Conservation (phyloP, 23 red algal genomes). For the Gracilaria vermiculophylla region DNA sequence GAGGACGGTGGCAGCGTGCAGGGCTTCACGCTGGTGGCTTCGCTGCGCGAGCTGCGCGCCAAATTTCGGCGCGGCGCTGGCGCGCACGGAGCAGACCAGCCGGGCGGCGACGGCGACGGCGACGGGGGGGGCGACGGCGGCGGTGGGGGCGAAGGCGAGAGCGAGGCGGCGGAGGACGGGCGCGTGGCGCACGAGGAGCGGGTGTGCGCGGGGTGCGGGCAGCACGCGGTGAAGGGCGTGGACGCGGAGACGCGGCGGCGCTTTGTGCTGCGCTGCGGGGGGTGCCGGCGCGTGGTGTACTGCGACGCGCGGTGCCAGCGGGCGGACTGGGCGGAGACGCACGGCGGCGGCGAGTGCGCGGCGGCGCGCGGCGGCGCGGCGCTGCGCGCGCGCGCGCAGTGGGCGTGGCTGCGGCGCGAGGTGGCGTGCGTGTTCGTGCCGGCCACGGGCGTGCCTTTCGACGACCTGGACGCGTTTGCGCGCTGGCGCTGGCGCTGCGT, state of each 20-base stretch:
- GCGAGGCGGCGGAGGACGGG: neutral
- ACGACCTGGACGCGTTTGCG: constrained; percentile 74
- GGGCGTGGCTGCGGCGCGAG: constrained; percentile 64
- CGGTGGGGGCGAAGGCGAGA: neutral
- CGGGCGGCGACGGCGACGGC: no score
- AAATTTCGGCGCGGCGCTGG: constrained; percentile 51
- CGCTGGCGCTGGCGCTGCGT: constrained; percentile 28
- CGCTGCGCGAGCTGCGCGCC: constrained; percentile 17
- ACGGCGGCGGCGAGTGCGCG: constrained; percentile 30
- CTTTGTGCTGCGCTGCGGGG: constrained; percentile 23
- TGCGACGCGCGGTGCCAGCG: constrained; percentile 53
- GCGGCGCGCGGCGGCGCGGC: constrained; percentile 4
- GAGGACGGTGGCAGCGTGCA: neutral
- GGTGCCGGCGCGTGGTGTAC: constrained; percentile 47
- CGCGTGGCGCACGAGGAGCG: constrained; percentile 22
- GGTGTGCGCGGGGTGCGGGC: constrained; percentile 52
- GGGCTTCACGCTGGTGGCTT: constrained; percentile 58
- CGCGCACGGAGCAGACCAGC: neutral
- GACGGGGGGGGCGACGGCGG: no score
- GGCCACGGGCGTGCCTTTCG: constrained; percentile 75
- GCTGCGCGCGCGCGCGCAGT: constrained; percentile 36
- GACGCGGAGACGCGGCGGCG: neutral
- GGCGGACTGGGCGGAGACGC: constrained; percentile 36
- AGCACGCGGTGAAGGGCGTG: neutral
- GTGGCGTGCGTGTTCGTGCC: constrained; percentile 67